These are phyloP conservation scores for Cunninghamia lanceolata DNA, from an alignment of 75 land plant species.

Conservation along the genomic window DNA sequence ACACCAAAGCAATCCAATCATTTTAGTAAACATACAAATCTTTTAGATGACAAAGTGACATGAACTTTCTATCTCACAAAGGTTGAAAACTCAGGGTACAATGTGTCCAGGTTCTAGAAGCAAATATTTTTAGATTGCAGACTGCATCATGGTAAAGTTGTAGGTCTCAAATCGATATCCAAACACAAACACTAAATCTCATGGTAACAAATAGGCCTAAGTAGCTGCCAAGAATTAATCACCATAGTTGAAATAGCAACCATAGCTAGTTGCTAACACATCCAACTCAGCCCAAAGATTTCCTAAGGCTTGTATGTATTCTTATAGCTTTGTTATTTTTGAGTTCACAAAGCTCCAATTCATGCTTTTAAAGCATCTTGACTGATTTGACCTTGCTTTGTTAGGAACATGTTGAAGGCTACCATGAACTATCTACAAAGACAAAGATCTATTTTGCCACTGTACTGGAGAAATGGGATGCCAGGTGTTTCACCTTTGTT, in stretches of 20 bases:
- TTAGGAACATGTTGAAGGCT: too few species aligned
- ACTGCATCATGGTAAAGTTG: constrained; percentile 45
- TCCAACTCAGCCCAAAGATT: constrained; percentile 64
- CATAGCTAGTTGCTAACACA: too few species aligned
- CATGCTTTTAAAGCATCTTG: not conserved
- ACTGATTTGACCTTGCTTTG: not conserved
- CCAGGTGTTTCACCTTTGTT: constrained; percentile 4
- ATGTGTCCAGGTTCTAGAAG: constrained; percentile 45
- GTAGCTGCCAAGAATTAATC: too few species aligned
- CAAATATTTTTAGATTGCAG: constrained; percentile 28
- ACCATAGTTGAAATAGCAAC: too few species aligned
- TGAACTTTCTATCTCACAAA: too few species aligned
- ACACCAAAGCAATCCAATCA: not conserved
- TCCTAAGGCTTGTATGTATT: constrained; percentile 68
- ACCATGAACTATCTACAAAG: too few species aligned
- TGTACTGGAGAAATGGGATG: constrained; percentile 60
- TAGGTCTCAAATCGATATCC: too few species aligned
- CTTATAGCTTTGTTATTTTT: too few species aligned
- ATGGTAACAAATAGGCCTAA: too few species aligned
- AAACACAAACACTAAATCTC: too few species aligned
- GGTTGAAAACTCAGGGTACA: constrained; percentile 44
- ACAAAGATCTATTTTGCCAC: too few species aligned
- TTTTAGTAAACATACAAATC: not conserved
- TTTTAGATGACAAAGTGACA: not conserved
- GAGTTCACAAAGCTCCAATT: not conserved